Base-by-base conservation (phyloP, 768 basidiomycete genomes). In the Amanita brunnescens region DNA sequence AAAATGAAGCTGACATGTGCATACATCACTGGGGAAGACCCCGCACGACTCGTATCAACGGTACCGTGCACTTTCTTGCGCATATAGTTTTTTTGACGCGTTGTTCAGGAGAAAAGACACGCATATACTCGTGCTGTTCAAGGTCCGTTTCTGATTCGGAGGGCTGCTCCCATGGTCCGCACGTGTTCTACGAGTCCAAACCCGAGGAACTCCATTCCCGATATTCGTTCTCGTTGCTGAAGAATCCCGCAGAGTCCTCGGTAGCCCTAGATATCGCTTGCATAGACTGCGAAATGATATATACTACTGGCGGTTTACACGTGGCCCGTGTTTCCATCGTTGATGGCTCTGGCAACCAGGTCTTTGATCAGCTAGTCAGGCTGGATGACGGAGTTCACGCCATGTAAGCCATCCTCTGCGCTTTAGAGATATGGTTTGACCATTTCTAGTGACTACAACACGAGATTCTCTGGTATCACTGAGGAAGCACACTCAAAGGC, bases 211-310 rank as follows among this genome's bases (percentile, higher is more conserved):
- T 95, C 5, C 92, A 95, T 64, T 63, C 75, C 5, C 81, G 91
- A 14, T 81, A 90, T 51, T 65, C 85, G 0, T 96, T 93, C 67
- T 80, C 91, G 40, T 65, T 59, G 47, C 62, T 71, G 44, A 61
- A 61, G 9, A 52, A 66, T 5, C 53, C 67, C 6, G 55, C 64
- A 38, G 29, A 59, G 9, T 40, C 56, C 13, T 60, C 55, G 16
- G 58, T 59, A 1, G 70, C 77, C 1, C 68, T 91, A 40, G 88
- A 93, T 51, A 78, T 97, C 3, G 88, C 84, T 5, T 91, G 91
- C 0, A 71, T 98, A 45, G 96, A 99, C 64, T 98, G 96, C 62
- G 96, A 99, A 67, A 92, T 98, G 89, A 75, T 97, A 7, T 92
- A 94, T 68, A 88, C 91, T 0, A 97, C 94, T 0, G 89, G 87